phyloP scores from a whole-genome alignment of 306 rosid species.

The Astragalus membranaceus region DNA sequence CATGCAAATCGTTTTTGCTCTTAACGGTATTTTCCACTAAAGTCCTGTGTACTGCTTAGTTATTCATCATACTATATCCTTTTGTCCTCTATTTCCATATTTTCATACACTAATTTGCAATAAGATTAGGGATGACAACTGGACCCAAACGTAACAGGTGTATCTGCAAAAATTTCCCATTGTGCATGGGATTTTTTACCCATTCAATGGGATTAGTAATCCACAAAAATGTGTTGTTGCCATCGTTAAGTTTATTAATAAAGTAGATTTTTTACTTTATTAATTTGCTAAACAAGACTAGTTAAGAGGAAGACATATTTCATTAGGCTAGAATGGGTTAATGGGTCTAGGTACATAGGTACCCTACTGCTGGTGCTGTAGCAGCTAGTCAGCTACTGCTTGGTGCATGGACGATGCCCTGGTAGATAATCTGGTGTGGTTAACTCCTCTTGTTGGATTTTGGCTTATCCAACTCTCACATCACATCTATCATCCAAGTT shows the following conservation, averaged over 20 bases:
- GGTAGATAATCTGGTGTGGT: not conserved
- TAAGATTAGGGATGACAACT: not conserved
- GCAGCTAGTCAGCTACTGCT: not conserved
- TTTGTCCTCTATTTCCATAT: not conserved
- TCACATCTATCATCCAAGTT: not conserved
- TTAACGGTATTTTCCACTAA: not conserved
- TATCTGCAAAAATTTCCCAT: not conserved
- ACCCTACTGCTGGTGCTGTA: constrained; percentile 12
- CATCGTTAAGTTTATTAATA: not conserved
- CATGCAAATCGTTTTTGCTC: not conserved
- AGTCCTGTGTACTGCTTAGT: not conserved
- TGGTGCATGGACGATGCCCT: not conserved
- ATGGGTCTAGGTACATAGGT: not conserved
- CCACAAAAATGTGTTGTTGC: not conserved
- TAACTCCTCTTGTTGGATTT: not conserved
- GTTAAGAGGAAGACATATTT: not conserved
- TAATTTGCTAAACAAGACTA: not conserved
- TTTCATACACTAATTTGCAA: not conserved
- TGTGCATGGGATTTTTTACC: not conserved
- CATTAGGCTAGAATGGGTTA: not conserved
- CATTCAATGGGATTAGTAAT: not conserved
- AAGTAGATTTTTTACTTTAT: not conserved
- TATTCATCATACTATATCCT: not conserved
- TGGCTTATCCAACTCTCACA: not conserved
- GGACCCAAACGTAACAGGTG: not conserved